Evolutionary conservation across 208 protist species (phyloP).

Genomic region (Leishmania tropica): DNA sequence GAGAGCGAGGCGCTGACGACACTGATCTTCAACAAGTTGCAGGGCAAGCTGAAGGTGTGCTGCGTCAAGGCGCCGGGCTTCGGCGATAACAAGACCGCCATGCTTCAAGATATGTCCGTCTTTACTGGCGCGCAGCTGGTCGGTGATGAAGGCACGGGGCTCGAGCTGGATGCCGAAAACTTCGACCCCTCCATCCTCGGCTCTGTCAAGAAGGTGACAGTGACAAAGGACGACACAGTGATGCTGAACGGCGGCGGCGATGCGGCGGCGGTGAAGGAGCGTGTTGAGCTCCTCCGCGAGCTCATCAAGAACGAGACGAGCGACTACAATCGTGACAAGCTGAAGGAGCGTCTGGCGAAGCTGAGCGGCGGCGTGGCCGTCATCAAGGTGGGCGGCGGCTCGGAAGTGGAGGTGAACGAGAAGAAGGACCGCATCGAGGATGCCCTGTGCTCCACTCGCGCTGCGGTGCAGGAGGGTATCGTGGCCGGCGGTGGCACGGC

Average conservation of each 20-base stretch:
- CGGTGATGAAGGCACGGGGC: conserved; percentile 91
- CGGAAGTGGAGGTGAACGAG: conserved; percentile 99
- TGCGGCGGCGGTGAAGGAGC: conserved; percentile 89
- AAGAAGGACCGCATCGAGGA: conserved; percentile 99
- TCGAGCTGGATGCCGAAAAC: conserved; percentile 86
- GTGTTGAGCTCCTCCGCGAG: conserved; percentile 93
- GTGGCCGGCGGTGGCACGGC: conserved; percentile 98
- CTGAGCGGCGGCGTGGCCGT: conserved; percentile 97
- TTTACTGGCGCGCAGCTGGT: conserved; percentile 96
- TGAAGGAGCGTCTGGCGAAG: conserved; percentile 98
- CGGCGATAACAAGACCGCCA: conserved; percentile 98
- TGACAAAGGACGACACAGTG: conserved; percentile 98
- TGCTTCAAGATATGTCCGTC: conserved; percentile 98
- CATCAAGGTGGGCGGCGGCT: conserved; percentile 97
- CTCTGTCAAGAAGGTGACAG: conserved; percentile 83
- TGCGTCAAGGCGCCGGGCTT: conserved; percentile 99
- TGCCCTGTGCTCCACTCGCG: conserved; percentile 99
- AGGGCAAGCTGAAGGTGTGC: conserved; percentile 87
- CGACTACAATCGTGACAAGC: conserved; percentile 98
- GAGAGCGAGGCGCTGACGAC: conserved; percentile 97
- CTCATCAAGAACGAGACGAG: conserved; percentile 86
- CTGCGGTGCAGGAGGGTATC: conserved; percentile 99
- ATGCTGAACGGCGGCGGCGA: conserved; percentile 97
- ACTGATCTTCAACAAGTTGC: conserved; percentile 88
- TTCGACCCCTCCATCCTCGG: conserved; percentile 82